Evolutionary conservation across 176 grass and related monocot species (phyloP).

Genomic region (Pontederia paniculata): DNA sequence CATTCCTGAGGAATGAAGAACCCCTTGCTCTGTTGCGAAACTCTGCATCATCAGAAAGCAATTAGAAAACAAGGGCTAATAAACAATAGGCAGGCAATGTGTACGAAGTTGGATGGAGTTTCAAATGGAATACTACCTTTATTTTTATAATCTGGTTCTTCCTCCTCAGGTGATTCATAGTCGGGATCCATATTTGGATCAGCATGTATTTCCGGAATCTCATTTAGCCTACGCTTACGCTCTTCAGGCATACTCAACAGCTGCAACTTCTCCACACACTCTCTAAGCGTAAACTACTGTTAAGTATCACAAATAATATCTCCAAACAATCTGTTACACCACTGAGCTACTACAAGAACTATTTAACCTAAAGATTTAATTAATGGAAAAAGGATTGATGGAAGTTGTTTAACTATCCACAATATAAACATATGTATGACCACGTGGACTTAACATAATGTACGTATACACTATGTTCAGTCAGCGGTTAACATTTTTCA

Average conservation of each 20-base stretch:
- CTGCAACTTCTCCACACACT: constrained; percentile 92
- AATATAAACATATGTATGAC: background rate
- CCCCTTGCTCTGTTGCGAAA: constrained; percentile 41
- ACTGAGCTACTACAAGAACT: background rate
- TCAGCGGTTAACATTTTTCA: no score
- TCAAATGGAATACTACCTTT: constrained; percentile 38
- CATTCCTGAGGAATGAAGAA: constrained; percentile 43
- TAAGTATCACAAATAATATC: constrained; percentile 31
- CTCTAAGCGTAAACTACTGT: constrained; percentile 65
- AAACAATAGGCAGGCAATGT: constrained; percentile 7
- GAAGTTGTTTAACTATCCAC: background rate
- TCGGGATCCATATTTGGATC: constrained; percentile 91
- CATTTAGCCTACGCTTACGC: constrained; percentile 62
- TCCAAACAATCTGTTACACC: no score
- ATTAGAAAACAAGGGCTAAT: constrained; percentile 13
- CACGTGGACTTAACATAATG: no score
- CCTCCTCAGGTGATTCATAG: constrained; percentile 92
- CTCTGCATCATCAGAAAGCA: constrained; percentile 34
- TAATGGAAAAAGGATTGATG: no score
- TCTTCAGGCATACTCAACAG: constrained; percentile 80
- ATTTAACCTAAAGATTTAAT: no score
- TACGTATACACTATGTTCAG: no score
- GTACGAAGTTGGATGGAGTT: background rate
- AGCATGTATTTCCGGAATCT: constrained; percentile 78
- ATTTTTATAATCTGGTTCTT: constrained; percentile 52